A percentile compares a stretch with the other conserved stretches of the same genome.
Evolutionary conservation across 177 flowering plant genomes (phyloP).

Genomic region (Vitis hybrid): DNA sequence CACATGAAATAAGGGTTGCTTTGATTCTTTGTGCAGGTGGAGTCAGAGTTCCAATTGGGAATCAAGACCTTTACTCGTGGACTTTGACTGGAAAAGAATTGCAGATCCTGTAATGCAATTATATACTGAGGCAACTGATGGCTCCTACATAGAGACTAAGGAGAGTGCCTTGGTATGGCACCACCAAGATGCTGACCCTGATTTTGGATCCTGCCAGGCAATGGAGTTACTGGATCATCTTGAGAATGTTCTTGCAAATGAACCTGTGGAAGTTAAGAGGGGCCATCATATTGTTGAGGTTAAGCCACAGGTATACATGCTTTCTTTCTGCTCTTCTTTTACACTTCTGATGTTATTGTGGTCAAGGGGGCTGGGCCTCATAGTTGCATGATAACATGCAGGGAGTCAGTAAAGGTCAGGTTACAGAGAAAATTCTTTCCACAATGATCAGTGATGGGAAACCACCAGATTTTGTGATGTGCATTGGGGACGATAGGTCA

Average conservation of each 20-base stretch:
- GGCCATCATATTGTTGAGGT: slow-evolving; percentile 48
- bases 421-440: slow-evolving; percentile 31
- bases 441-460: slow-evolving; percentile 20
- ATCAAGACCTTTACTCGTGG: slow-evolving; percentile 15
- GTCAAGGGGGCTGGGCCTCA: background rate
- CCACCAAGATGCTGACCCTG: slow-evolving; percentile 46
- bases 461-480: slow-evolving; percentile 33
- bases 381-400: slow-evolving; percentile 5
- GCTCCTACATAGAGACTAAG: slow-evolving; percentile 41
- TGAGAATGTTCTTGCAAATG: slow-evolving; percentile 36
- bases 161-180: slow-evolving; percentile 57
- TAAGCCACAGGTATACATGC: slow-evolving; percentile 36
- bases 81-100: slow-evolving; percentile 40
- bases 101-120: slow-evolving; percentile 47
- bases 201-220: slow-evolving; percentile 40
- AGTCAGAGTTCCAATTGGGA: slow-evolving; percentile 32
- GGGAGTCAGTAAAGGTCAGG: slow-evolving; percentile 42
- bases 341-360: background rate
- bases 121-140: slow-evolving; percentile 52
- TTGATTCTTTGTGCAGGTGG: slow-evolving; percentile 31
- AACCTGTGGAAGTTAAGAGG: slow-evolving; percentile 40
- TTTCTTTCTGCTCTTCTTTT: background rate
- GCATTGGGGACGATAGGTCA: slow-evolving; percentile 45
- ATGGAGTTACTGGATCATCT: slow-evolving; percentile 36
- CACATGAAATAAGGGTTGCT: background rate